phyloP scores from a whole-genome alignment of 352 stramenopile species.

The Phytophthora multivora region DNA sequence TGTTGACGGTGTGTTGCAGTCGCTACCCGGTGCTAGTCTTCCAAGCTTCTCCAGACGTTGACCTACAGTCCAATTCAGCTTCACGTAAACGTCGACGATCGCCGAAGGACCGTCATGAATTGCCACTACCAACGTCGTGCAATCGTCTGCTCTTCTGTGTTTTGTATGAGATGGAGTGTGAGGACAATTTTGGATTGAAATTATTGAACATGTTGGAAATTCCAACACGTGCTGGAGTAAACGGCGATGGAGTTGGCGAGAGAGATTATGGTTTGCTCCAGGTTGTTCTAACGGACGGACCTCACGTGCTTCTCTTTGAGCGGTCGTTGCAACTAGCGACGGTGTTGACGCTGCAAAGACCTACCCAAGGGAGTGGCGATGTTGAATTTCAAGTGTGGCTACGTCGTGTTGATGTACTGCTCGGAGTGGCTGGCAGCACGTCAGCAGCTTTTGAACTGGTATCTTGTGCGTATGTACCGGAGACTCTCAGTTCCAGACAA shows the following conservation, averaged over 20 bases:
- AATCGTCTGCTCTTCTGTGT: slow-evolving; percentile 28
- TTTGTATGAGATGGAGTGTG: slow-evolving; percentile 21
- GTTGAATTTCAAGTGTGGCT: slow-evolving; percentile 34
- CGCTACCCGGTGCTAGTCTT: slow-evolving; percentile 36
- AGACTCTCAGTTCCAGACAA: slow-evolving; percentile 15
- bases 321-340: slow-evolving; percentile 14
- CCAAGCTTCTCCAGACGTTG: slow-evolving; percentile 3
- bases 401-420: slow-evolving; percentile 26
- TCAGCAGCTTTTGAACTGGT: slow-evolving; percentile 14
- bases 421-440: not conserved
- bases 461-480: slow-evolving; percentile 36
- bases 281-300: slow-evolving; percentile 42
- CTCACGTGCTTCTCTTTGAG: slow-evolving; percentile 40
- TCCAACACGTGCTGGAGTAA: slow-evolving; percentile 2
- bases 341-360: slow-evolving; percentile 31
- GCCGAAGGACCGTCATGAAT: not conserved
- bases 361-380: not conserved
- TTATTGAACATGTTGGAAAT: slow-evolving; percentile 34
- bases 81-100: slow-evolving; percentile 21
- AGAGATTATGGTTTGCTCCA: slow-evolving; percentile 21
- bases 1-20: slow-evolving; percentile 13
- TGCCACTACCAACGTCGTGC: too few species aligned
- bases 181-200: slow-evolving; percentile 13
- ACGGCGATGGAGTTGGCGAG: not conserved
- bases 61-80: not conserved